Conservation (phyloP, 2,329 filamentous ascomycete species). For the Tolypocladium pustulatum region DNA sequence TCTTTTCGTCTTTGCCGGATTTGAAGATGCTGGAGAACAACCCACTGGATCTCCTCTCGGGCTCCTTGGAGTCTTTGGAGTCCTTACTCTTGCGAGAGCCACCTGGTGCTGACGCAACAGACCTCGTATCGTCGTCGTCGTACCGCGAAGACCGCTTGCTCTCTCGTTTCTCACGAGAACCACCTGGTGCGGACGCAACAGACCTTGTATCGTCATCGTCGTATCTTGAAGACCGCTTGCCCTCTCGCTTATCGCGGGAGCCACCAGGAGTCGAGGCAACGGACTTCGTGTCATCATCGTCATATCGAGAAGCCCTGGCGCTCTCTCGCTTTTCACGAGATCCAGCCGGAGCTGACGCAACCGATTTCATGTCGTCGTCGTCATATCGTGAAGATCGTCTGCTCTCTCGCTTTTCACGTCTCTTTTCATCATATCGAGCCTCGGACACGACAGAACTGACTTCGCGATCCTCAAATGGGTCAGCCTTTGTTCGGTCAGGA, state of each 20-base stretch:
- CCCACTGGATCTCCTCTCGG: conserved; percentile 28
- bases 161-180: conserved; percentile 19
- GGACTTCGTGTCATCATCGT: conserved; percentile 22
- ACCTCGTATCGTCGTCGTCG: conserved; percentile 34
- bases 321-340: conserved; percentile 6
- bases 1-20: conserved; percentile 28
- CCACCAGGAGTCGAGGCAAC: background rate
- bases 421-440: conserved; percentile 21
- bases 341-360: conserved; percentile 10
- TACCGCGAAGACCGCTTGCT: conserved; percentile 15
- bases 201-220: conserved; percentile 39
- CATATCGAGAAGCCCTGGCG: conserved; percentile 19
- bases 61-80: conserved; percentile 14
- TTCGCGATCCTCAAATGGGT: conserved; percentile 34
- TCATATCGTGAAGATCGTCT: conserved; percentile 16
- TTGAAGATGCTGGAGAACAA: conserved; percentile 41
- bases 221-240: conserved; percentile 6
- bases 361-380: conserved; percentile 36
- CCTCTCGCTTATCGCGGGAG: conserved; percentile 19
- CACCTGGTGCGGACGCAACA: conserved; percentile 12
- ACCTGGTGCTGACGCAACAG: conserved; percentile 19
- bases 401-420: conserved; percentile 20
- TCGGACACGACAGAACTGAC: conserved; percentile 40
- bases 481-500: conserved; percentile 23
- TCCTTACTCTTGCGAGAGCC: conserved; percentile 25